Evolutionary conservation across 176 grass and related monocot genomes (phyloP).

Genomic region (Carex myosuroides): DNA sequence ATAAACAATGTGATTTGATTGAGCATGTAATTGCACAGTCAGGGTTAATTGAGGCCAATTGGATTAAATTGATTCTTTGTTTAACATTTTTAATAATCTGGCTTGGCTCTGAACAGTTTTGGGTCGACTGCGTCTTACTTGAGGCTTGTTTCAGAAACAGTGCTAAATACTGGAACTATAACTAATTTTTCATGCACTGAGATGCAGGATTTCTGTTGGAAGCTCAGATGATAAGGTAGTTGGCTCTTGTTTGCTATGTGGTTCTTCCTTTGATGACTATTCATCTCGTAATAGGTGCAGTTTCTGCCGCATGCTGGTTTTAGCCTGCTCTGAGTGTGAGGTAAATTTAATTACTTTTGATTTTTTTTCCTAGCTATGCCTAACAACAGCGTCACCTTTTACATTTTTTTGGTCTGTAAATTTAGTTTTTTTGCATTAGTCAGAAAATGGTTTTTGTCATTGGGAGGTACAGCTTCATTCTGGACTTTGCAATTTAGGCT

Average conservation of each 20-base stretch:
- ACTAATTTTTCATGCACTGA: slow-evolving; percentile 8
- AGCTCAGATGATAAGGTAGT: slow-evolving; percentile 46
- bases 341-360: background rate
- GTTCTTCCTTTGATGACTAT: slow-evolving; percentile 76
- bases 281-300: slow-evolving; percentile 58
- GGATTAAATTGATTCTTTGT: background rate
- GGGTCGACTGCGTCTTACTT: background rate
- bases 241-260: slow-evolving; percentile 67
- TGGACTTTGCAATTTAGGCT: background rate
- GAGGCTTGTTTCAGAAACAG: background rate
- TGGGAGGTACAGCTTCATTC: background rate
- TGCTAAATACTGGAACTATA: background rate
- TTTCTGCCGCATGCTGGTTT: slow-evolving; percentile 76
- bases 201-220: slow-evolving; percentile 70
- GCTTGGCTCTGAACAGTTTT: background rate
- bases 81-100: background rate
- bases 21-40: background rate
- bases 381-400: background rate
- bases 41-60: background rate
- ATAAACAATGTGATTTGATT: background rate
- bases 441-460: background rate
- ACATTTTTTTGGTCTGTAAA: background rate
- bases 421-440: background rate
- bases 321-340: slow-evolving; percentile 36
- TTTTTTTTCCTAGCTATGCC: slow-evolving; percentile 9